A percentile compares a stretch with the other conserved stretches of the same genome.
Evolutionary conservation across 2,329 filamentous ascomycete genomes (phyloP).

Genomic region (Mariannaea sp.): DNA sequence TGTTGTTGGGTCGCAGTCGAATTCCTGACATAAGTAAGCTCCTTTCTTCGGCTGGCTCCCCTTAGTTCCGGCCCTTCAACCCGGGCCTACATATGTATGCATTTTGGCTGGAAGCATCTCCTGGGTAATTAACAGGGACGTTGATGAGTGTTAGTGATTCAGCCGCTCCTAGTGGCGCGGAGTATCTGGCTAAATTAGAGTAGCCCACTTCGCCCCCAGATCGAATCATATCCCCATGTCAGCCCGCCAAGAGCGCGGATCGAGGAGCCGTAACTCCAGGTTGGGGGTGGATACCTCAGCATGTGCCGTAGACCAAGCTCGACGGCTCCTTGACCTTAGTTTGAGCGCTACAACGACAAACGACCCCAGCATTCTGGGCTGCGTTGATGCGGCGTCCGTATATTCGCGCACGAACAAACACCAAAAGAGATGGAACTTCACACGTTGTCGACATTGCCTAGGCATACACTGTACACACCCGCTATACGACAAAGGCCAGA

Average conservation of each 20-base stretch:
- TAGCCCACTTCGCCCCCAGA: background rate
- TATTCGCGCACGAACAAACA: conserved; percentile 5
- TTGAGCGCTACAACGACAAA: too few relatives aligned
- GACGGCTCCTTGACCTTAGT: too few relatives aligned
- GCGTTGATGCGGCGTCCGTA: conserved; percentile 7
- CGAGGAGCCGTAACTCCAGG: conserved; percentile 5
- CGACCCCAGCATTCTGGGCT: conserved; percentile 16
- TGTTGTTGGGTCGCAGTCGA: conserved; percentile 9
- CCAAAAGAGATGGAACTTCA: too few relatives aligned
- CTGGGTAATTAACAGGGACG: background rate
- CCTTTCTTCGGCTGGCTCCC: conserved; percentile 16
- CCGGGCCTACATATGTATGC: background rate
- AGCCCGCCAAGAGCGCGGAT: conserved; percentile 2
- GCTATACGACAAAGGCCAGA: background rate
- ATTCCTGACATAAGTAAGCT: background rate
- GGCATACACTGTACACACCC: background rate
- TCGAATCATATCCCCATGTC: conserved; percentile 18
- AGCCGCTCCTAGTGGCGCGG: conserved; percentile 6
- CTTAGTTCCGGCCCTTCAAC: conserved; percentile 20
- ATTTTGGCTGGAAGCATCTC: background rate
- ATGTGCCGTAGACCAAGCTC: too few relatives aligned
- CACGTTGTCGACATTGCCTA: background rate
- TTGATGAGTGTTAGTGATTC: background rate
- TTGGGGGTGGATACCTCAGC: too few relatives aligned
- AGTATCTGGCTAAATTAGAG: conserved; percentile 15